Evolutionary conservation across 2,329 filamentous ascomycete species (phyloP).

Genomic region (Verticillium longisporum): DNA sequence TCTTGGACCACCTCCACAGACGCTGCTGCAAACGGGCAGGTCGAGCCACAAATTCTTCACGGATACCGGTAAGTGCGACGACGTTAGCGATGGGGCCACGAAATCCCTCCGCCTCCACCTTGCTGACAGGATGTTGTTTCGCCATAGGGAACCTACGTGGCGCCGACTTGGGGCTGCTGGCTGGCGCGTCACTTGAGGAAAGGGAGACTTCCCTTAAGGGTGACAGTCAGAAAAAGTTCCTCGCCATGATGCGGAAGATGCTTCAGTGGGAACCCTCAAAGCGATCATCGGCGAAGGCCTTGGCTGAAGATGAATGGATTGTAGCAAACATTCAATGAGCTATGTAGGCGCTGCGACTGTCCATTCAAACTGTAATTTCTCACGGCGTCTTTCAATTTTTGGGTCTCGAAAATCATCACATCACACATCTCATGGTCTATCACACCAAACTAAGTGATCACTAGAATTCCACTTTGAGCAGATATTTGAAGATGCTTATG

Average conservation of each 20-base stretch:
- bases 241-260: constrained; percentile 28
- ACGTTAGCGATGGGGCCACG: constrained; percentile 2
- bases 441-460: too few relatives aligned
- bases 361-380: neutral
- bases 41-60: constrained; percentile 30
- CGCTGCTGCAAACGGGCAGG: constrained; percentile 23
- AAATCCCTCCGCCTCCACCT: neutral
- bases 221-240: constrained; percentile 20
- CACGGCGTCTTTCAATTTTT: too few relatives aligned
- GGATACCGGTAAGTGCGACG: constrained; percentile 19
- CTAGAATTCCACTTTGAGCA: too few relatives aligned
- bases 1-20: constrained; percentile 32
- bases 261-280: constrained; percentile 26
- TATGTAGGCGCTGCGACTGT: neutral
- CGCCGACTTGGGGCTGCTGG: constrained; percentile 12
- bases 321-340: neutral
- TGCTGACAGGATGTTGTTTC: neutral
- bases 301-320: constrained; percentile 23
- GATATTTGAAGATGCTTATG: too few relatives aligned
- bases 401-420: too few relatives aligned
- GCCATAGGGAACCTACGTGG: constrained; percentile 19
- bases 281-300: constrained; percentile 19
- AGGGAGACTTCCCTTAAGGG: constrained; percentile 28
- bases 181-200: constrained; percentile 22
- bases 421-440: too few relatives aligned